phyloP scores from a whole-genome alignment of 345 rosid genomes.

The Salix viminalis region DNA sequence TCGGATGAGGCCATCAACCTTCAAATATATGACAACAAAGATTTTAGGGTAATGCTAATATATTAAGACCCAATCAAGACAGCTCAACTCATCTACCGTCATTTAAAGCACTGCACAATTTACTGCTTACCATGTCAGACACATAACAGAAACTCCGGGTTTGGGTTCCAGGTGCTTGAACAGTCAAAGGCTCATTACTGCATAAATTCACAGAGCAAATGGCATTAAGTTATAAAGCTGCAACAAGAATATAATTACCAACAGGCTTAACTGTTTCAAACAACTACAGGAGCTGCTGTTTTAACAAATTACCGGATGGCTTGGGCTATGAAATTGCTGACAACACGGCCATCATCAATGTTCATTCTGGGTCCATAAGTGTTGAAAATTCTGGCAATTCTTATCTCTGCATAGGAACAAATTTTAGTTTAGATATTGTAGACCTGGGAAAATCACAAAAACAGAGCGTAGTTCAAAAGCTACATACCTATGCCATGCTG shows the following conservation, averaged over 20 bases:
- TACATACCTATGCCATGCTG: slow-evolving; percentile 83
- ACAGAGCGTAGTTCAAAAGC: not conserved
- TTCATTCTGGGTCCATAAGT: slow-evolving; percentile 98
- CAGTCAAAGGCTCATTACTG: slow-evolving; percentile 82
- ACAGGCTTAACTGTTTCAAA: not conserved
- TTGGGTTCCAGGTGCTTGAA: slow-evolving; percentile 94
- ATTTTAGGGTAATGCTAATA: not conserved
- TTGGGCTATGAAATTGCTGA: slow-evolving; percentile 95
- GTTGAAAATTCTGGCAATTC: slow-evolving; percentile 90
- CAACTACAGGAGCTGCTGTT: not conserved
- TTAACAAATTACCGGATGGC: slow-evolving; percentile 59
- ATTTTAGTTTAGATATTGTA: not conserved
- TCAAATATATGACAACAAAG: slow-evolving; percentile 1
- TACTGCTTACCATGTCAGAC: slow-evolving; percentile 73
- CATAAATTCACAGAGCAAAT: slow-evolving; percentile 7
- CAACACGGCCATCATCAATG: slow-evolving; percentile 94
- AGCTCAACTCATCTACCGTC: not conserved
- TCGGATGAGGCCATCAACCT: slow-evolving; percentile 92
- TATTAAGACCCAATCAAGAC: not conserved
- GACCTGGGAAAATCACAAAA: not conserved
- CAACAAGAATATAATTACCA: not conserved
- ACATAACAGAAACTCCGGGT: slow-evolving; percentile 96
- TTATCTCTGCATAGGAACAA: slow-evolving; percentile 43
- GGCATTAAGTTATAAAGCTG: not conserved
- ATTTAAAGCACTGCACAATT: not conserved